Base-by-base conservation (phyloP, 83 land plant species). In the Picea abies region DNA sequence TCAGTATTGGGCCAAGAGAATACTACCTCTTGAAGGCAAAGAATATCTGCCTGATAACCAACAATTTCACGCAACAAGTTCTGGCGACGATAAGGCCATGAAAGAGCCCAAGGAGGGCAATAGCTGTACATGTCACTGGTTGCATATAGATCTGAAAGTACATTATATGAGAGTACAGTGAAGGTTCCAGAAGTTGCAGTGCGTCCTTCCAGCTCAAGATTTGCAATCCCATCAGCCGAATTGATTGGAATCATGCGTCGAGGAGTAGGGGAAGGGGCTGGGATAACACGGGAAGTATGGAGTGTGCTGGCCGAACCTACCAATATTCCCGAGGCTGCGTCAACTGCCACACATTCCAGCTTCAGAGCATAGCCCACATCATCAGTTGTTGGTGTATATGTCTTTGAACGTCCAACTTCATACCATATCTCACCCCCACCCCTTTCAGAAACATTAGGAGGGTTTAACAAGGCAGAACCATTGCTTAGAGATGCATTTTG, bases 231-330 rank as follows among this genome's bases (percentile, higher is more conserved):
- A 88, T 95, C 97, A 67, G 87, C 76, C 52, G 90, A 88, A 86
- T 73, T 92, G 3, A 95, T 91, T 60, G 93, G 81, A 78, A 97
- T 89, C 88, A 97, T 84, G 71, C 93, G 91, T 23, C 98, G 91
- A 1, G 98, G 99, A 61, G 86, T 92, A 56, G 99, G 99, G 7
- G 92, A 94, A 19, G 99, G 99, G 5, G 99, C 99, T 17, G 99
- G 99, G 82, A 97, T 97, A 35, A 96, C 99, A 25, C 97, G 92
- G 8, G 96, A 88, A 32, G 99, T 97, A 26, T 90, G 82, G 15
- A 92, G 26, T 19, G 89, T 85, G 80, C 61, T 91, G 3, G 84
- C 23, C 79, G 80, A 75, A 23, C 93, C 97, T 19, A 92, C 91
- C 39, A 93, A 77, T 82, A 85, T 75, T 79, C 92, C 94, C 37